Percentiles rank a stretch among this genome's conserved stretches.
Evolutionary conservation across 345 rosid genomes (phyloP).

Genomic region (Balakata baccata): DNA sequence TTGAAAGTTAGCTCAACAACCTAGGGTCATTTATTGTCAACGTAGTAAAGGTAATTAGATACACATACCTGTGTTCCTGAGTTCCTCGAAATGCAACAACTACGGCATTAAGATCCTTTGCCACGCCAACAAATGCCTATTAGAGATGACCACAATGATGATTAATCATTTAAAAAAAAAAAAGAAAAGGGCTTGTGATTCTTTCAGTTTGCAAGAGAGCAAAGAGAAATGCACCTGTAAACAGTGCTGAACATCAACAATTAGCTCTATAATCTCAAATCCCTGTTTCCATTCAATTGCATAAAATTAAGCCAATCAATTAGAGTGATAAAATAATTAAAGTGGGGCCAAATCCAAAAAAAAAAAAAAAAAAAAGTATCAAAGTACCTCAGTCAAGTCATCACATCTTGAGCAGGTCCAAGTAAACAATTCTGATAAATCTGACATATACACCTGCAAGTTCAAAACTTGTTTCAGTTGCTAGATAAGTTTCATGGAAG

Average conservation of each 20-base stretch:
- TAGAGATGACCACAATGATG: neutral
- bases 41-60: neutral
- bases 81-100: constrained; percentile 77
- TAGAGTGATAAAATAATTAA: neutral
- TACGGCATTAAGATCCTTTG: constrained; percentile 52
- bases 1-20: neutral
- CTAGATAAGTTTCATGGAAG: neutral
- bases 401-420: constrained; percentile 89
- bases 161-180: neutral
- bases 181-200: neutral
- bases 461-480: constrained; percentile 10
- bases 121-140: constrained; percentile 77
- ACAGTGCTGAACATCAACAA: constrained; percentile 78
- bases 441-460: constrained; percentile 78
- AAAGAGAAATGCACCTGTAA: constrained; percentile 52
- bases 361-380: neutral
- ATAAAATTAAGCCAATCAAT: constrained; percentile 12
- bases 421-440: constrained; percentile 68
- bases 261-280: constrained; percentile 71
- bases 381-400: constrained; percentile 64
- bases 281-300: constrained; percentile 50
- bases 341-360: neutral
- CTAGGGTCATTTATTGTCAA: neutral
- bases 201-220: constrained; percentile 2
- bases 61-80: constrained; percentile 56